Conservation (phyloP, 768 basidiomycete genomes). For the Suillus variegatus region DNA sequence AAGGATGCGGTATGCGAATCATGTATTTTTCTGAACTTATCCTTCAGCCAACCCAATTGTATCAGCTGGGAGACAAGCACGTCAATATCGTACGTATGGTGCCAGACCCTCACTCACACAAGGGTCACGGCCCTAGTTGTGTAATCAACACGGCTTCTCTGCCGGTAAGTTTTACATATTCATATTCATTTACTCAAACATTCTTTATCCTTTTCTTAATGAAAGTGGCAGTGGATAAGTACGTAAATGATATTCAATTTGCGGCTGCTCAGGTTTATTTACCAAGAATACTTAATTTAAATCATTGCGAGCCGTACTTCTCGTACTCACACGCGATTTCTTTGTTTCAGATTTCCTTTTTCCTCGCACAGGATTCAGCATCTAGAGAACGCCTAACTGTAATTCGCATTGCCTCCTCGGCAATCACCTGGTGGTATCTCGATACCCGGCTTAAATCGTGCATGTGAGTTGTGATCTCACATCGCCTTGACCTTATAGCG, state of each 20-base stretch:
- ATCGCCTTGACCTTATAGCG: conserved; percentile 18
- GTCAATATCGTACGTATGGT: conserved; percentile 15
- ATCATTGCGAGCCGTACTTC: conserved; percentile 20
- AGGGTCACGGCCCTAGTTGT: conserved; percentile 32
- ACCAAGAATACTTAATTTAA: conserved; percentile 32
- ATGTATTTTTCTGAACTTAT: neutral
- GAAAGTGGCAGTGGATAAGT: conserved; percentile 39
- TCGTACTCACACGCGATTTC: conserved; percentile 21
- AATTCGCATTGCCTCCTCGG: neutral
- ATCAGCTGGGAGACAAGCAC: conserved; percentile 1
- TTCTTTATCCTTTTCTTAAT: conserved; percentile 38
- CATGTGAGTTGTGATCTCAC: conserved; percentile 14
- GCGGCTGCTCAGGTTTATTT: conserved; percentile 35
- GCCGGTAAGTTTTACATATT: conserved; percentile 25
- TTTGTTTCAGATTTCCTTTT: neutral
- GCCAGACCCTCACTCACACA: conserved; percentile 13
- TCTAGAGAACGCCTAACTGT: neutral
- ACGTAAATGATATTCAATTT: conserved; percentile 41
- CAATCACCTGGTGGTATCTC: neutral
- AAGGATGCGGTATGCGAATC: neutral
- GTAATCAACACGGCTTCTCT: neutral
- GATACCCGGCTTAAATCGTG: conserved; percentile 13
- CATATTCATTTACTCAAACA: neutral
- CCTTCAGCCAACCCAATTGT: neutral
- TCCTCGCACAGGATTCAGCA: neutral